These are phyloP conservation scores for Dissophora ornata DNA, from an alignment of 192 early-diverging fungal genomes.

Conservation along the genomic window DNA sequence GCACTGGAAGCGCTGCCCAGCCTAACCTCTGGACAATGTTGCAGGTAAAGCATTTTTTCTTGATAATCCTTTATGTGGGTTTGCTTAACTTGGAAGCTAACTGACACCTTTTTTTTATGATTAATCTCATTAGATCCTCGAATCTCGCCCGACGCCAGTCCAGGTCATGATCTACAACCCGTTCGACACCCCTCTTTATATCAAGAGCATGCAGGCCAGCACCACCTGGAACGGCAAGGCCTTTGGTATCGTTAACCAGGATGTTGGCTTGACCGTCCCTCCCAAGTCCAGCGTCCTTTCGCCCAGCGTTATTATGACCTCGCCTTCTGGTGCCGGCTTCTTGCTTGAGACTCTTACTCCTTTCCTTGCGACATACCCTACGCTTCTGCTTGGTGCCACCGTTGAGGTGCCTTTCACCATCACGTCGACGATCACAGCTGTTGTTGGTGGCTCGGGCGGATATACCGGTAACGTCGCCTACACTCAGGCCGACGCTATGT, in stretches of 20 bases:
- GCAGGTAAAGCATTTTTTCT: constrained; percentile 7
- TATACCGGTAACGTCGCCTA: constrained; percentile 42
- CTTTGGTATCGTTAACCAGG: constrained; percentile 60
- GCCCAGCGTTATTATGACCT: constrained; percentile 23
- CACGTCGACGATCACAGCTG: constrained; percentile 22
- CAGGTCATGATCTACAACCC: constrained; percentile 65
- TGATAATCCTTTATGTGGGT: too few relatives aligned
- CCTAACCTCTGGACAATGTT: constrained; percentile 32
- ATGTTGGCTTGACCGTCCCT: constrained; percentile 52
- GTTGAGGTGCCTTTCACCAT: constrained; percentile 33
- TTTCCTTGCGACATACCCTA: constrained; percentile 26
- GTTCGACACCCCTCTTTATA: constrained; percentile 60
- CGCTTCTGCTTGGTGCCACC: constrained; percentile 6
- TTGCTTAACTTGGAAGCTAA: not conserved
- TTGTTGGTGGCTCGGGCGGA: constrained; percentile 27
- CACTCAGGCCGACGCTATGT: constrained; percentile 15
- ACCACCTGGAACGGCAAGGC: constrained; percentile 52
- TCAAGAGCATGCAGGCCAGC: constrained; percentile 56
- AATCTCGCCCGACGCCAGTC: constrained; percentile 33
- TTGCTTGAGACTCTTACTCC: constrained; percentile 10
- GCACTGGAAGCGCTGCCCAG: constrained; percentile 35
- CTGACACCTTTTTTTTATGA: too few relatives aligned
- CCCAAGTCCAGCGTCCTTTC: constrained; percentile 28
- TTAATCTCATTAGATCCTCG: not conserved
- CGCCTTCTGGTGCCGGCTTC: constrained; percentile 30